These are phyloP conservation scores for Cichorium intybus DNA, from an alignment of 140 eudicot species.

Conservation along the genomic window DNA sequence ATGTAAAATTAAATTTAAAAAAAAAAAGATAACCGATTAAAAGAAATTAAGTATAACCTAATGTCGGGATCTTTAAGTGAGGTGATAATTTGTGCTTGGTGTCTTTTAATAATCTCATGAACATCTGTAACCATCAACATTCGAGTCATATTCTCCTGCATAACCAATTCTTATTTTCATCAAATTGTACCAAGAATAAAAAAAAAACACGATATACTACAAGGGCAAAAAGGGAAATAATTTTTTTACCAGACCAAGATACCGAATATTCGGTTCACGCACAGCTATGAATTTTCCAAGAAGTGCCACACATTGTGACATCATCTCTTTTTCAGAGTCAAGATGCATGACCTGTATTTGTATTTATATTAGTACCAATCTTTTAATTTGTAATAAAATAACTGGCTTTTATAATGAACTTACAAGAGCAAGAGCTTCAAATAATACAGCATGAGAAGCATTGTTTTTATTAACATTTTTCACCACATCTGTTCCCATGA, in stretches of 20 bases:
- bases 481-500: conserved; percentile 98
- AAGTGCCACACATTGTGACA: conserved; percentile 98
- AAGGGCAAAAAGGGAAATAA: neutral
- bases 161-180: conserved; percentile 23
- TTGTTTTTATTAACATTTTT: conserved; percentile 97
- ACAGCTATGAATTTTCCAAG: conserved; percentile 98
- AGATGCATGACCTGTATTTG: conserved; percentile 89
- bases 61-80: conserved; percentile 98
- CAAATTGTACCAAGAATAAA: conserved; percentile 13
- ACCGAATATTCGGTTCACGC: conserved; percentile 96
- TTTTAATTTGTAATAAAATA: no score
- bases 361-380: conserved; percentile 41
- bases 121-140: conserved; percentile 99
- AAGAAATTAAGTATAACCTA: conserved; percentile 46
- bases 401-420: no score
- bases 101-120: conserved; percentile 91
- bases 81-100: conserved; percentile 95
- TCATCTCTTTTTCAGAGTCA: conserved; percentile 98
- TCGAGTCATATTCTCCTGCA: conserved; percentile 99
- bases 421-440: conserved; percentile 99
- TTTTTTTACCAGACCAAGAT: conserved; percentile 80
- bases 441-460: conserved; percentile 98
- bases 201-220: conserved; percentile 1
- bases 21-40: neutral
- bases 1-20: neutral